These are phyloP conservation scores for Paramyrothecium roridum DNA, from an alignment of 2,329 filamentous ascomycete species.

Conservation along the genomic window DNA sequence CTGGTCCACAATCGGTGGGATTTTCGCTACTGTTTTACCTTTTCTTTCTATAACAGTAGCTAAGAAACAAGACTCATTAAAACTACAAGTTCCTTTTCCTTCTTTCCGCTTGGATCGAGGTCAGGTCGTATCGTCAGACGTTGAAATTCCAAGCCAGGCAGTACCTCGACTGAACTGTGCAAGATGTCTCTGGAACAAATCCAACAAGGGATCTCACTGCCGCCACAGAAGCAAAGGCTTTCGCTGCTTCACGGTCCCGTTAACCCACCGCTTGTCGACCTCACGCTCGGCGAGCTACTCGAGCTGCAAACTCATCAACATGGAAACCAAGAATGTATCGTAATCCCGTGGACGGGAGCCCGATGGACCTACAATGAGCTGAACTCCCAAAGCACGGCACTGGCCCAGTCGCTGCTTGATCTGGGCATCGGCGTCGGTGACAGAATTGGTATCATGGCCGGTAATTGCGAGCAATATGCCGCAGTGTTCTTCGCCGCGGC, in stretches of 20 bases:
- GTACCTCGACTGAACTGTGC: neutral
- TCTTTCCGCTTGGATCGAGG: neutral
- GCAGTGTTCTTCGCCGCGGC: slow-evolving; percentile 10
- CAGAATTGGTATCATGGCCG: slow-evolving; percentile 10
- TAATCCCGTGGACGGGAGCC: slow-evolving; percentile 73
- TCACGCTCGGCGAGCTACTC: slow-evolving; percentile 70
- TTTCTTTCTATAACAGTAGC: neutral
- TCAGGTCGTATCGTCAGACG: too few relatives aligned
- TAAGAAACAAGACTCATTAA: neutral
- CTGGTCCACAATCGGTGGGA: neutral
- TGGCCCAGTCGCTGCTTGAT: slow-evolving; percentile 53
- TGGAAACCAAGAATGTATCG: slow-evolving; percentile 63
- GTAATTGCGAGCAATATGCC: slow-evolving; percentile 11
- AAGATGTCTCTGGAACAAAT: slow-evolving; percentile 26
- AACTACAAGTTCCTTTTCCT: neutral
- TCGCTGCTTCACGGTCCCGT: slow-evolving; percentile 67
- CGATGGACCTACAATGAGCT: slow-evolving; percentile 70
- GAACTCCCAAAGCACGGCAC: slow-evolving; percentile 56
- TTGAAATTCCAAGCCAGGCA: neutral
- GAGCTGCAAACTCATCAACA: slow-evolving; percentile 67
- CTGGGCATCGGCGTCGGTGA: slow-evolving; percentile 7
- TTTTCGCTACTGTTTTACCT: neutral
- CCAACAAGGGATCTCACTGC: slow-evolving; percentile 21
- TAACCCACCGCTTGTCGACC: slow-evolving; percentile 65
- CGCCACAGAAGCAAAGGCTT: slow-evolving; percentile 31